Base-by-base conservation (phyloP, 1,139 yeast species). In the Magnusiomyces clavatus region DNA sequence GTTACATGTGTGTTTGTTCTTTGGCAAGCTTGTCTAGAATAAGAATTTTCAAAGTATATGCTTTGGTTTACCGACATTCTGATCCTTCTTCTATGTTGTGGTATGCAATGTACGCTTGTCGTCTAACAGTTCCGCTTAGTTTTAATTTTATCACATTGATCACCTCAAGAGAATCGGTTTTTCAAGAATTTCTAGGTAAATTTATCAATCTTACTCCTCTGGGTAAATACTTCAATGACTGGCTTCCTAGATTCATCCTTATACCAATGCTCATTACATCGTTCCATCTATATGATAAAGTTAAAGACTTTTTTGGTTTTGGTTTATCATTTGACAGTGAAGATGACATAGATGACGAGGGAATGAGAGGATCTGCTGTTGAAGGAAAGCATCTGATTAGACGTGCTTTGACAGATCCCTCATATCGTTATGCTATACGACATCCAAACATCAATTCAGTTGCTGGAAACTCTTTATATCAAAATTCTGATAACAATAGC, bases 101-200 rank as follows among this genome's bases (percentile, higher is more conserved):
- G 65, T 87, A 85, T 66, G 81, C 90, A 29, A 84, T 86, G 61
- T 87, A 87, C 62, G 81, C 86, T 37, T 86, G 92, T 51, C 80
- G 96, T 58, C 72, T 87, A 63, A 85, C 95, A 0, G 82, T 87
- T 13, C 96, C 96, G 2, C 72, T 87, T 57, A 80, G 87, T 38
- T 87, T 85, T 69, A 87, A 87, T 66, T 87, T 85, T 64, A 68
- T 86, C 53, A 85, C 86, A 40, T 70, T 87, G 49, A 75, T 84
- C 55, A 74, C 80, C 12, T 72, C 78, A 29, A 65, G 73, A 50
- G 71, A 70, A 20, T 69, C 73, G 1, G 74, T 70, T 20, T 71
- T 71, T 60, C 72, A 72, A 48, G 70, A 69, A 50, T 86, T 90
- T 73, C 76, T 84, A 56, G 95, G 95, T 17, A 75, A 78, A 58